Evolutionary conservation across 1,284 basidiomycete species (phyloP), one percentile per base, ranked within the genome.

Genomic region (Stygiomarasmius scandens): DNA sequence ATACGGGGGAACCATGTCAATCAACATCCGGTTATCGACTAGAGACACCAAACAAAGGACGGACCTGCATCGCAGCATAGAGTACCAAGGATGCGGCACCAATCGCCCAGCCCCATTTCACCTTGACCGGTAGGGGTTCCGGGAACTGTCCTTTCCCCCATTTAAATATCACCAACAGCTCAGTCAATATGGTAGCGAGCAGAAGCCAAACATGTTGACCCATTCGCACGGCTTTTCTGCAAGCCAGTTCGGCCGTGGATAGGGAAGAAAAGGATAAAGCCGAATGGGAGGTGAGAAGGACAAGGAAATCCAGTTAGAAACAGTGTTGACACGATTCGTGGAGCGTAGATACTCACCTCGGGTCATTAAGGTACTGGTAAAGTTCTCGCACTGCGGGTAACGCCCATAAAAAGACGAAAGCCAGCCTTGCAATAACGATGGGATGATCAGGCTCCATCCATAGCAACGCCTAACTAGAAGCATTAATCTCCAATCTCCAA

Each of bases 381-480:
- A 92, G 72, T 71, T 93, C 90, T 62, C 90, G 77, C 55, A 88
- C 88, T 12, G 92, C 92, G 10, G 91, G 92, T 38, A 94, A 75
- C 14, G 86, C 92, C 67, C 91, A 93, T 2, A 93, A 74, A 69
- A 94, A 93, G 55, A 93, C 84, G 54, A 84, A 84, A 6, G 84
- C 85, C 11, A 93, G 79, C 29, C 91, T 82, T 58, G 83, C 74
- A 55, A 92, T 89, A 44, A 93, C 81, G 60, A 93, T 85, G 8
- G 90, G 90, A 70, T 93, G 90, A 67, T 92, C 87, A 27, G 92
- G 92, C 65, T 93, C 90, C 84, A 94, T 89, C 91, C 92, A 93
- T 38, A 93, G 76, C 58, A 94, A 74, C 52, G 81, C 82, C 86
- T 90, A 67, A 20, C 47, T n/a, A 32, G 19, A 52, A 49, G 47